Evolutionary conservation across 148 eudicot genomes (phyloP), one percentile per base, ranked within the genome.

Genomic region (Rhododendron simsii): DNA sequence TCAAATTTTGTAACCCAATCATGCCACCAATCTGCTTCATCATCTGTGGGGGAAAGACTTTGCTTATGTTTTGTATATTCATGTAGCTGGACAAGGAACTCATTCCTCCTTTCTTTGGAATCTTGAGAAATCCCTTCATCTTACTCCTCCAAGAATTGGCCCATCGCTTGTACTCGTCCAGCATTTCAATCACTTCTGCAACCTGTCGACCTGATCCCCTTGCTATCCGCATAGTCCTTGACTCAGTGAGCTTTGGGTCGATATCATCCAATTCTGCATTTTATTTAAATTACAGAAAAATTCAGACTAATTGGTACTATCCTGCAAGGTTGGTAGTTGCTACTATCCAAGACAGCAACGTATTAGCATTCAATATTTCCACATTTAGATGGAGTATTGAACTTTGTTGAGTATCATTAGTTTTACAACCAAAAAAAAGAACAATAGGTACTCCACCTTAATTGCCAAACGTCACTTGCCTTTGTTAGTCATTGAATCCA

Each of bases 401-500:
- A 41, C 7, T 41, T 41, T 41, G 45, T 41, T 41, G 45, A 41
- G 45, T 41, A 41, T 41, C 45, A 41, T 41, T 41, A 41, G 45
- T 5, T 41, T 41, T 6, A 41, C 4, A 4, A 45, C 14, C 55
- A 4, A 3, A 13, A 30, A 30, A 30, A 30, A 5, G 23, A 23
- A 12, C n/a, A 28, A 59, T 5, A 13, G 53, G 59, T 41, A 41
- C 45, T 44, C 21, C 55, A 14, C 63, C 26, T 76, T 11, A 87
- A 65, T 41, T 41, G 45, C 45, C 45, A 9, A 33, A 7, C 63
- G 28, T 76, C 15, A 87, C 91, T 91, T 78, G 86, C 98, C 99
- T 92, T 95, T 98, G 78, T 96, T 88, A 76, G 99, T 95, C 99
- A 96, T 96, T 65, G 99, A 96, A 85, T 96, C 98, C 99, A 96